Conservation (phyloP, 2,329 filamentous ascomycete genomes). For the Fusarium sp. region DNA sequence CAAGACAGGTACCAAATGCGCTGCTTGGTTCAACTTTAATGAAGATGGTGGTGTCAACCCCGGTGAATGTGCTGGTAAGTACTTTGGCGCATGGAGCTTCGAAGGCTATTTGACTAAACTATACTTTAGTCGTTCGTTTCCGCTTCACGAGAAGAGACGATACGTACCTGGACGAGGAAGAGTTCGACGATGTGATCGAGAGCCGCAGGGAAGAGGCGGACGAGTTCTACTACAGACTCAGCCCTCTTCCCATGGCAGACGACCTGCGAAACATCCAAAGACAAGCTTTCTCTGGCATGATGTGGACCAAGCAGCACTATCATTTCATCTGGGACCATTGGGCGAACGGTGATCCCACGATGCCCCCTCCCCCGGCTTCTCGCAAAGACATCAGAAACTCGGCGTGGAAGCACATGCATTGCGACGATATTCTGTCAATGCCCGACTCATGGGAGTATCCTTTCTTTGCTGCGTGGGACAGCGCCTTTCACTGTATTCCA, state of each 20-base stretch:
- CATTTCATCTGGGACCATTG: conserved; percentile 98
- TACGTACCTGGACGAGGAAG: conserved; percentile 86
- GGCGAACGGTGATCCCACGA: conserved; percentile 90
- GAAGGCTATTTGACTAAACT: background rate
- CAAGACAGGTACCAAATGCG: conserved; percentile 83
- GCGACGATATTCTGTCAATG: conserved; percentile 96
- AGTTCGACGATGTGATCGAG: conserved; percentile 90
- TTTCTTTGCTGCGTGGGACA: conserved; percentile 98
- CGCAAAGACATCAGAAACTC: conserved; percentile 84
- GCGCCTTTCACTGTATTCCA: conserved; percentile 94
- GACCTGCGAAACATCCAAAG: conserved; percentile 94
- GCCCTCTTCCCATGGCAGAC: conserved; percentile 90
- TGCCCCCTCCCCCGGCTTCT: conserved; percentile 82
- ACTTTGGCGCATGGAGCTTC: conserved; percentile 48
- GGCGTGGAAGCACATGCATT: conserved; percentile 93
- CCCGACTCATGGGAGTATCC: conserved; percentile 99
- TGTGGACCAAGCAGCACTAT: conserved; percentile 98
- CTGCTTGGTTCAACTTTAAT: conserved; percentile 91
- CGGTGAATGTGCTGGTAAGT: conserved; percentile 85
- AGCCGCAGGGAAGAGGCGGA: conserved; percentile 87
- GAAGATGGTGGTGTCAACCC: conserved; percentile 86
- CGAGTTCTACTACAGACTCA: conserved; percentile 94
- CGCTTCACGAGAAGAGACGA: conserved; percentile 79
- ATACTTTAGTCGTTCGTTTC: conserved; percentile 78
- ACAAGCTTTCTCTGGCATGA: conserved; percentile 94